Percentiles rank a stretch among this genome's conserved stretches.
These are phyloP conservation scores for Sclerotinia spermophila DNA, from an alignment of 2,329 filamentous ascomycete genomes.

Conservation along the genomic window DNA sequence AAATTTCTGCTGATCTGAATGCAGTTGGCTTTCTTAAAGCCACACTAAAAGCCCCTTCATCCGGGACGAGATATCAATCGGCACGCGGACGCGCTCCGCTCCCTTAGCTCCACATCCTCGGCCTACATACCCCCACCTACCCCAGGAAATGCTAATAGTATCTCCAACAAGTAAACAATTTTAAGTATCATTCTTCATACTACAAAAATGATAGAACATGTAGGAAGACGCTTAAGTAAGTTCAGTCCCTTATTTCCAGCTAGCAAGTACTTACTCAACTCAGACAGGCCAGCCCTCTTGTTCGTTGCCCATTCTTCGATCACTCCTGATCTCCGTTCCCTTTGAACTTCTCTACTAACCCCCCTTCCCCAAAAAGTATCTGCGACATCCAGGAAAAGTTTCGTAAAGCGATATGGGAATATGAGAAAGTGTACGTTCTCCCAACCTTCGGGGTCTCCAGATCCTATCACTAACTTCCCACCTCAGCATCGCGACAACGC, in stretches of 20 bases:
- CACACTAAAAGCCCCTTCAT: neutral
- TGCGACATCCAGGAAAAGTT: slow-evolving; percentile 97
- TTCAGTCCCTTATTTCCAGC: neutral
- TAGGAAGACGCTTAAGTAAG: slow-evolving; percentile 15
- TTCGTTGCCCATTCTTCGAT: neutral
- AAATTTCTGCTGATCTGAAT: neutral
- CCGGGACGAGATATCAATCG: neutral
- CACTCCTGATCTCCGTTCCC: neutral
- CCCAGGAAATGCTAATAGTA: slow-evolving; percentile 8
- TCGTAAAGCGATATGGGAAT: slow-evolving; percentile 76
- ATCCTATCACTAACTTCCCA: slow-evolving; percentile 18
- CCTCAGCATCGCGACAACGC: slow-evolving; percentile 59
- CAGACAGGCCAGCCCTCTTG: slow-evolving; percentile 6
- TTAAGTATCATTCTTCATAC: neutral
- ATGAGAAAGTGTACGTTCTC: slow-evolving; percentile 66
- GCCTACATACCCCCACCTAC: slow-evolving; percentile 14
- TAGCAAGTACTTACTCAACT: neutral
- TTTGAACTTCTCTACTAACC: neutral
- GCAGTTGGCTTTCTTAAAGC: neutral
- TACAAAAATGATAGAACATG: slow-evolving; percentile 5
- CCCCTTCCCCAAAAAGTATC: slow-evolving; percentile 54
- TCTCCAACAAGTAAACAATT: neutral
- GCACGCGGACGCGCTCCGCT: neutral
- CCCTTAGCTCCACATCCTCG: slow-evolving; percentile 9
- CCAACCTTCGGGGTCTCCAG: neutral